Conservation (phyloP, 106 monocot species). For the Phalaenopsis aphrodite region DNA sequence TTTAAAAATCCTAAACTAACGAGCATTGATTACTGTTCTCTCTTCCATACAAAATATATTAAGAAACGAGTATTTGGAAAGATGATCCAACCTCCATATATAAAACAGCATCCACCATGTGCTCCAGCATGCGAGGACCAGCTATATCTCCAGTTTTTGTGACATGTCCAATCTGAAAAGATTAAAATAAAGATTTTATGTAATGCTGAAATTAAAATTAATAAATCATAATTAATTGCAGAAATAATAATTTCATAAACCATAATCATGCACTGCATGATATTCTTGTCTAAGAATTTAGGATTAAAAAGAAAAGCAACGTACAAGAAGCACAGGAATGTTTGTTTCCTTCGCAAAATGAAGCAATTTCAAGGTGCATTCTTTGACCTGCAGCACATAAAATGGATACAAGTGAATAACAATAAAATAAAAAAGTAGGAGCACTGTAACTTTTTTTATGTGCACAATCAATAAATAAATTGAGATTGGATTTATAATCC, state of each 20-base stretch:
- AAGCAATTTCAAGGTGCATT: conserved; percentile 83
- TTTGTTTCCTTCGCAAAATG: conserved; percentile 91
- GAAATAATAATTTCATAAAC: neutral
- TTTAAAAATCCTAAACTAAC: neutral
- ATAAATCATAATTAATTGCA: neutral
- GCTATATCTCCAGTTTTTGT: conserved; percentile 97
- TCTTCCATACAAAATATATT: neutral
- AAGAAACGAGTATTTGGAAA: neutral
- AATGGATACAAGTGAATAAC: neutral
- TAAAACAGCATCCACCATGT: conserved; percentile 93
- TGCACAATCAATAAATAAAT: neutral
- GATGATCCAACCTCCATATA: conserved; percentile 75
- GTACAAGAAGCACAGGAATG: conserved; percentile 86
- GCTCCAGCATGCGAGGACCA: conserved; percentile 89
- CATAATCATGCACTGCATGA: neutral
- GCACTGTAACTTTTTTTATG: neutral
- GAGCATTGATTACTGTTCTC: neutral
- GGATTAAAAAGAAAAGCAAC: conserved; percentile 10
- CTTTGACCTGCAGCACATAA: conserved; percentile 65
- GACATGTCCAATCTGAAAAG: conserved; percentile 90
- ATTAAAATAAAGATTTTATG: neutral
- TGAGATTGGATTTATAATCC: neutral
- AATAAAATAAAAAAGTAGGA: neutral
- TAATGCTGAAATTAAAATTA: neutral
- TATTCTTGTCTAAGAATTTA: neutral